Percentiles rank a stretch among this genome's conserved stretches.
phyloP scores from a whole-genome alignment of 192 early-diverging fungal species.

The Geranomyces variabilis region DNA sequence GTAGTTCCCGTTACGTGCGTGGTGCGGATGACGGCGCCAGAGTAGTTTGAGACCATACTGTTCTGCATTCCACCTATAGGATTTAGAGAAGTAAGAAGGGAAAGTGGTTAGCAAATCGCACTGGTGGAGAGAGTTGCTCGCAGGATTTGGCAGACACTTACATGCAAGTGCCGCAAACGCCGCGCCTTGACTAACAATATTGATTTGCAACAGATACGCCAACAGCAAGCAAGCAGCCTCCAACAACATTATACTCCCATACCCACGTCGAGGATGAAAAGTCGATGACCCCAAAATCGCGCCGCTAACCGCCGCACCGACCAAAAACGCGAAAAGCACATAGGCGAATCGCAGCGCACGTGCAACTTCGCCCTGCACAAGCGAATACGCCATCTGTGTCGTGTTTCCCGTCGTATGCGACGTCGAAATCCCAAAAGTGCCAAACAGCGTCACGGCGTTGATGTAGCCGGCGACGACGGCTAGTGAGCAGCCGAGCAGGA shows the following conservation, averaged over 20 bases:
- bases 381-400: constrained; percentile 46
- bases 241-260: not conserved
- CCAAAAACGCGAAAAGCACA: constrained; percentile 46
- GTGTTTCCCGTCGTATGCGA: constrained; percentile 48
- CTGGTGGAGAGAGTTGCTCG: too few relatives aligned
- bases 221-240: not conserved
- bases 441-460: constrained; percentile 56
- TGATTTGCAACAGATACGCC: constrained; percentile 18
- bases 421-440: constrained; percentile 31
- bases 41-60: constrained; percentile 52
- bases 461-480: constrained; percentile 54
- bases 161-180: constrained; percentile 54
- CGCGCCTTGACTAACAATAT: constrained; percentile 45
- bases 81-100: too few relatives aligned
- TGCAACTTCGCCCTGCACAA: constrained; percentile 37
- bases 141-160: too few relatives aligned
- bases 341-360: constrained; percentile 36
- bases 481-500: constrained; percentile 42
- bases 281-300: constrained; percentile 50
- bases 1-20: constrained; percentile 57
- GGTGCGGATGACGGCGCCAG: constrained; percentile 50
- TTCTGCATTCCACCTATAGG: constrained; percentile 55
- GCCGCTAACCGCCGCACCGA: constrained; percentile 49
- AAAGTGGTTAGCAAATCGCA: too few relatives aligned
- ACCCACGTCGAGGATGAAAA: constrained; percentile 44